Percentiles rank a stretch among this genome's conserved stretches.
These are phyloP conservation scores for Stentor roeselii DNA, from an alignment of 73 alveolate species.

Conservation along the genomic window DNA sequence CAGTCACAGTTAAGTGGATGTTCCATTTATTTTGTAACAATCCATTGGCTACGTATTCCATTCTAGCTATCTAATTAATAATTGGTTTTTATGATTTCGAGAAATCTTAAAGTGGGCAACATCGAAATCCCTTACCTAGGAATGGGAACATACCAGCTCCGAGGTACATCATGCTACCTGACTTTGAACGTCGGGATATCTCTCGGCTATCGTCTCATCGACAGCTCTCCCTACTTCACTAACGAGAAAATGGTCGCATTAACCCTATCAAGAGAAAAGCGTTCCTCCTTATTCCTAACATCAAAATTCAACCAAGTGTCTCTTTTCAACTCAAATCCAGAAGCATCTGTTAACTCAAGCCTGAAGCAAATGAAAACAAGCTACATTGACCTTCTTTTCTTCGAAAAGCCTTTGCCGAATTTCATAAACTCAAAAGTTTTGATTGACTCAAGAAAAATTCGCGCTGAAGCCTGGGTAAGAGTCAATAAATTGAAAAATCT, in stretches of 20 bases:
- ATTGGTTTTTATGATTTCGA: neutral
- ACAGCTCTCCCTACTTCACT: slow-evolving; percentile 41
- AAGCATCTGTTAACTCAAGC: slow-evolving; percentile 24
- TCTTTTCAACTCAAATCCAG: slow-evolving; percentile 31
- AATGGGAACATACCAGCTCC: slow-evolving; percentile 44
- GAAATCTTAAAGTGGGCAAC: neutral
- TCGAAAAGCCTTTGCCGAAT: slow-evolving; percentile 82
- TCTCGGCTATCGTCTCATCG: slow-evolving; percentile 53
- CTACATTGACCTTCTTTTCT: slow-evolving; percentile 70
- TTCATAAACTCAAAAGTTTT: slow-evolving; percentile 34
- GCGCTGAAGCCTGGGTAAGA: slow-evolving; percentile 81
- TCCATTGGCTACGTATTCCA: neutral
- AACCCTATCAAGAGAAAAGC: slow-evolving; percentile 2
- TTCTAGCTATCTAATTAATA: neutral
- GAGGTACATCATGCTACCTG: slow-evolving; percentile 26
- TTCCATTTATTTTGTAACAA: neutral
- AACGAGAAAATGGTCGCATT: slow-evolving; percentile 47
- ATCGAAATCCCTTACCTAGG: slow-evolving; percentile 48
- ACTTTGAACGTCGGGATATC: slow-evolving; percentile 43
- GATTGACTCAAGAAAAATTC: slow-evolving; percentile 46
- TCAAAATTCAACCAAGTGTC: slow-evolving; percentile 42
- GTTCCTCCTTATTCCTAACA: slow-evolving; percentile 41
- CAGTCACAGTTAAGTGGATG: slow-evolving; percentile 6
- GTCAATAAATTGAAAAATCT: slow-evolving; percentile 58
- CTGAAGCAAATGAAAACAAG: slow-evolving; percentile 35